Base-by-base conservation (phyloP, 2,329 filamentous ascomycete species). In the Curvularia verruculosa region DNA sequence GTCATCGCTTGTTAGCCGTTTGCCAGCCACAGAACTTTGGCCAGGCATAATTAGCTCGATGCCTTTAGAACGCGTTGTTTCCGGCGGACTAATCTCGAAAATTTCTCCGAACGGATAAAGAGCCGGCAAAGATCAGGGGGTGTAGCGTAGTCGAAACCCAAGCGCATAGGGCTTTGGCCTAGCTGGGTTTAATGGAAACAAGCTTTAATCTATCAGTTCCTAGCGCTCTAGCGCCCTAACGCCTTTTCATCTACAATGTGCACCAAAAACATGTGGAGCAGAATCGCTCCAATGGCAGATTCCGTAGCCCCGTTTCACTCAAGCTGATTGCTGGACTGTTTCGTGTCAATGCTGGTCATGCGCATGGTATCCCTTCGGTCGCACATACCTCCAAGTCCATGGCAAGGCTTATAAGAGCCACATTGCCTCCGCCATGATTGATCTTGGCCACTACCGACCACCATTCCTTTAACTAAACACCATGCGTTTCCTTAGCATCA, bases 401-500 rank as follows among this genome's bases (percentile, higher is more conserved):
- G 29, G 29, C 37, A 45, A 49, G 5, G 13, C 45, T 45, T 54
- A 57, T 57, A 57, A 54, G 45, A 49, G n/a, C 26, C 34, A 18
- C 23, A 21, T 10, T 19, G 24, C 29, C 47, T 49, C 47, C 52
- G 44, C 37, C 36, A 7, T n/a, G 12, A 19, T 47, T 31, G 13
- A 23, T 8, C 18, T 8, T 5, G 13, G 10, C 12, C 15, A 51
- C 46, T 12, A 28, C 15, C 13, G 24, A 21, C 39, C 28, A 24
- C 34, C 43, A 26, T 45, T 19, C 21, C 37, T n/a, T 28, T 39
- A 13, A 39, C 18, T 13, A 18, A 50, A 18, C 50, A 66, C 43
- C 29, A 71, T 71, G 70, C 69, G 67, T 54, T 47, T 72, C 36
- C 60, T 71, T 24, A 48, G 63, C 26, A 18, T 59, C 13, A 37